Conservation (phyloP, 2,329 filamentous ascomycete species). For the Cercospora zeae-maydis region DNA sequence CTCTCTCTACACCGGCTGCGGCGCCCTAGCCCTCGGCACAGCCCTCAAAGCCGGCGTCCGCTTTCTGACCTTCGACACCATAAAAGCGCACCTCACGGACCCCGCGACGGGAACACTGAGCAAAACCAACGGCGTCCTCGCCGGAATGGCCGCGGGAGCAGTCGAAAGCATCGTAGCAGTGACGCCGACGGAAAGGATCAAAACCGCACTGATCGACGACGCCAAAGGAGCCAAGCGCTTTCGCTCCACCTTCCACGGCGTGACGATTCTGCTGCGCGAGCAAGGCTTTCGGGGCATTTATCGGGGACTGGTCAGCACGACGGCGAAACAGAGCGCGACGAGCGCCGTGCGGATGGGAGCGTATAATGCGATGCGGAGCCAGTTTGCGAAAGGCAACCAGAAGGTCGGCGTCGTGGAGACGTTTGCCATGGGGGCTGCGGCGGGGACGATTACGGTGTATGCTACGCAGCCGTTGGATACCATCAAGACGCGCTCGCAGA, state of each 20-base stretch:
- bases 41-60: constrained; percentile 36
- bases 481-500: constrained; percentile 42
- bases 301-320: constrained; percentile 46
- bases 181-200: constrained; percentile 35
- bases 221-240: constrained; percentile 28
- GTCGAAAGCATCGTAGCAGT: constrained; percentile 33
- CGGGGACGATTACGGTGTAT: constrained; percentile 39
- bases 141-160: constrained; percentile 32
- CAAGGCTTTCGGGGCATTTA: constrained; percentile 46
- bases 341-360: constrained; percentile 49
- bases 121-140: constrained; percentile 29
- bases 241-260: constrained; percentile 18
- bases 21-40: constrained; percentile 31
- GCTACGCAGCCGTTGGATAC: constrained; percentile 46
- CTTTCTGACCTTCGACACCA: constrained; percentile 34
- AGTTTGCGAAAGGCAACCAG: constrained; percentile 25
- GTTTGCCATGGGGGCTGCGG: constrained; percentile 33
- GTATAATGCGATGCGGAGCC: constrained; percentile 47
- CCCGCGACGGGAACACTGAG: constrained; percentile 29
- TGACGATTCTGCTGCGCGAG: constrained; percentile 31
- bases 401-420: constrained; percentile 25
- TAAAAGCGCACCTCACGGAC: constrained; percentile 31
- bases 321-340: constrained; percentile 49
- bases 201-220: constrained; percentile 37
- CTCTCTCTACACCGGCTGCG: constrained; percentile 35